Percentiles rank a stretch among this genome's conserved stretches.
phyloP scores from a whole-genome alignment of 805 yeast species.

The Wickerhamomyces kurtzmanii region DNA sequence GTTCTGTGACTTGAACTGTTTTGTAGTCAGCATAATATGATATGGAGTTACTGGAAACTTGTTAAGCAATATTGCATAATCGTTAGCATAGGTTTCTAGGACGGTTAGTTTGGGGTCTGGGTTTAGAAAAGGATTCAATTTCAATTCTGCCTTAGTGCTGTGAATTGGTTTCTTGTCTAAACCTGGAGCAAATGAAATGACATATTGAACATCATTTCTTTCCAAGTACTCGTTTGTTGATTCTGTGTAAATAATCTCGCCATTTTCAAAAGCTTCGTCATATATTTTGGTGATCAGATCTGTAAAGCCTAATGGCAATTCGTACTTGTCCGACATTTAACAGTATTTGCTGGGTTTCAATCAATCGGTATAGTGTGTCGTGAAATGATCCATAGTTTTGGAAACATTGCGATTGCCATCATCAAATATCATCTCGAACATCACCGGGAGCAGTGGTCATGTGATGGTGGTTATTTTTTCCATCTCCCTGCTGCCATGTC shows the following conservation, averaged over 20 bases:
- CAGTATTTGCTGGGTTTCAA: too few relatives aligned
- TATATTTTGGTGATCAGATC: constrained; percentile 28
- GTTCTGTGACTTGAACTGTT: constrained; percentile 60
- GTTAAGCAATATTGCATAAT: constrained; percentile 63
- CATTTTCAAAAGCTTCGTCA: constrained; percentile 34
- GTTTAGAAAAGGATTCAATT: constrained; percentile 63
- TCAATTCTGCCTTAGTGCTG: constrained; percentile 21
- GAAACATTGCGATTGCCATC: too few relatives aligned
- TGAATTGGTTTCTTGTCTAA: constrained; percentile 27
- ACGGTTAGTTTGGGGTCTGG: constrained; percentile 74
- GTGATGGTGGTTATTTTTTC: too few relatives aligned
- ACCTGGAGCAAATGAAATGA: constrained; percentile 21
- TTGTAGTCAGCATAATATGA: constrained; percentile 76
- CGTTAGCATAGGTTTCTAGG: constrained; percentile 36
- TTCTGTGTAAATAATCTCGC: constrained; percentile 41
- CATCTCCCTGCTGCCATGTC: too few relatives aligned
- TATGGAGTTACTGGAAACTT: constrained; percentile 78
- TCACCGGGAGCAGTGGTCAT: too few relatives aligned
- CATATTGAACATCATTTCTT: constrained; percentile 20
- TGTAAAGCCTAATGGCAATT: constrained; percentile 28
- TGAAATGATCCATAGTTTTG: too few relatives aligned
- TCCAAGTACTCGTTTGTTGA: constrained; percentile 23
- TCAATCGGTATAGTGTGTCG: too few relatives aligned
- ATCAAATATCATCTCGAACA: too few relatives aligned
- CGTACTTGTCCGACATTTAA: constrained; percentile 13